Evolutionary conservation across 2,329 filamentous ascomycete species (phyloP).

Genomic region (Pseudodiploospora longispora): DNA sequence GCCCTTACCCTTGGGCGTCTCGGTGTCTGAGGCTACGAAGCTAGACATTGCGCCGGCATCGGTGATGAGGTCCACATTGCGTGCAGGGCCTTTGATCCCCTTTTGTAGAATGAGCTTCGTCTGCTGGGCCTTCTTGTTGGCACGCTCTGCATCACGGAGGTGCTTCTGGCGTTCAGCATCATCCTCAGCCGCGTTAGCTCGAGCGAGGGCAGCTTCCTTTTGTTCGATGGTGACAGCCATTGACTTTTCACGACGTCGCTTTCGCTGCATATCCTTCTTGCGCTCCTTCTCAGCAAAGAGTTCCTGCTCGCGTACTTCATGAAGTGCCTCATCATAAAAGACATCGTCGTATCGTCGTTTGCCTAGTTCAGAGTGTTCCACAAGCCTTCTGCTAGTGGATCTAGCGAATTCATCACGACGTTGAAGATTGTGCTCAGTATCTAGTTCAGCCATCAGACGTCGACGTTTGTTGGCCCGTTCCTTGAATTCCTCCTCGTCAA

Average conservation of each 20-base stretch:
- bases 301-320: conserved; percentile 83
- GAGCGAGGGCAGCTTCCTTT: conserved; percentile 73
- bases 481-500: conserved; percentile 40
- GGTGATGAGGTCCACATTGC: conserved; percentile 66
- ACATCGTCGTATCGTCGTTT: conserved; percentile 68
- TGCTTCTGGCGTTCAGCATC: conserved; percentile 75
- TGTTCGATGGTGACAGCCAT: conserved; percentile 89
- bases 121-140: conserved; percentile 85
- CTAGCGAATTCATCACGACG: conserved; percentile 52
- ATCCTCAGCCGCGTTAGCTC: conserved; percentile 70
- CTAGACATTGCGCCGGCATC: conserved; percentile 81
- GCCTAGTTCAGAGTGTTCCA: conserved; percentile 60
- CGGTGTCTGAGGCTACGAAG: conserved; percentile 62
- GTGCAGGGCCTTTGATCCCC: conserved; percentile 70
- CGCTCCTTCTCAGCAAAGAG: conserved; percentile 93
- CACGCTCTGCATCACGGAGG: conserved; percentile 77
- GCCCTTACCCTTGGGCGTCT: conserved; percentile 40
- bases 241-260: conserved; percentile 89
- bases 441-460: conserved; percentile 54
- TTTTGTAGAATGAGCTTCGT: conserved; percentile 83
- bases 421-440: conserved; percentile 56
- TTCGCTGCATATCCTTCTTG: conserved; percentile 99
- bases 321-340: conserved; percentile 72
- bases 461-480: conserved; percentile 59
- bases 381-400: conserved; percentile 53